phyloP scores from a whole-genome alignment of 108 stramenopile genomes.

The Stephanodiscus triporus region DNA sequence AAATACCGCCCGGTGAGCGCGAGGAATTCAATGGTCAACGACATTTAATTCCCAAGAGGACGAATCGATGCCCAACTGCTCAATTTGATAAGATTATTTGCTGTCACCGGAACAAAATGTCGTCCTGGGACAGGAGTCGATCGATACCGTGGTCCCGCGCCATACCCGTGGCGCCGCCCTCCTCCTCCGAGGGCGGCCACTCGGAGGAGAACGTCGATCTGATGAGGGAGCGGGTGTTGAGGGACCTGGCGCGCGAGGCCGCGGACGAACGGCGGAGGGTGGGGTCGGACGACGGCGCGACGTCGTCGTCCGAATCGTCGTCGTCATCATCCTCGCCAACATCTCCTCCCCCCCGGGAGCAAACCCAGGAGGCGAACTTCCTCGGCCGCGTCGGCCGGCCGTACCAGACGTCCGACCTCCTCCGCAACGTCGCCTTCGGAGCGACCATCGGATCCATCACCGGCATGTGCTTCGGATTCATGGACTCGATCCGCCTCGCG shows the following conservation, averaged over 20 bases:
- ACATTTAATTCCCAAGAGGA: no score
- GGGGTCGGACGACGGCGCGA: neutral
- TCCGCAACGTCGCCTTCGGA: slow-evolving; percentile 76
- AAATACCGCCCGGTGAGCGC: no score
- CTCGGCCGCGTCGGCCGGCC: slow-evolving; percentile 45
- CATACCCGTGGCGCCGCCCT: slow-evolving; percentile 33
- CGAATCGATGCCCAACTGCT: no score
- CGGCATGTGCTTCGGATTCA: slow-evolving; percentile 87
- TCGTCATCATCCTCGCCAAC: neutral
- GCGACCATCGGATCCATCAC: slow-evolving; percentile 81
- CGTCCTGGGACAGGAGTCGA: slow-evolving; percentile 86
- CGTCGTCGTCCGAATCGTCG: neutral
- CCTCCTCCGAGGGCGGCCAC: slow-evolving; percentile 41
- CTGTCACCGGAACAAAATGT: no score
- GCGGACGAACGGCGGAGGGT: slow-evolving; percentile 12
- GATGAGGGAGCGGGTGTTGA: slow-evolving; percentile 67
- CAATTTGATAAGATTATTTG: no score
- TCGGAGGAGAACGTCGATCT: slow-evolving; percentile 52
- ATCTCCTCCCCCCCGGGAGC: no score
- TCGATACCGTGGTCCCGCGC: slow-evolving; percentile 76
- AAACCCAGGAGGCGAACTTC: slow-evolving; percentile 21
- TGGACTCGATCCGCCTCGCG: slow-evolving; percentile 82
- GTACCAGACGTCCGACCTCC: slow-evolving; percentile 64
- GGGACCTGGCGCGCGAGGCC: slow-evolving; percentile 71
- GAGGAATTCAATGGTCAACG: no score